A percentile compares a stretch with the other conserved stretches of the same genome.
Evolutionary conservation across 257 asterid genomes (phyloP).

Genomic region (Solanum sejunctum): DNA sequence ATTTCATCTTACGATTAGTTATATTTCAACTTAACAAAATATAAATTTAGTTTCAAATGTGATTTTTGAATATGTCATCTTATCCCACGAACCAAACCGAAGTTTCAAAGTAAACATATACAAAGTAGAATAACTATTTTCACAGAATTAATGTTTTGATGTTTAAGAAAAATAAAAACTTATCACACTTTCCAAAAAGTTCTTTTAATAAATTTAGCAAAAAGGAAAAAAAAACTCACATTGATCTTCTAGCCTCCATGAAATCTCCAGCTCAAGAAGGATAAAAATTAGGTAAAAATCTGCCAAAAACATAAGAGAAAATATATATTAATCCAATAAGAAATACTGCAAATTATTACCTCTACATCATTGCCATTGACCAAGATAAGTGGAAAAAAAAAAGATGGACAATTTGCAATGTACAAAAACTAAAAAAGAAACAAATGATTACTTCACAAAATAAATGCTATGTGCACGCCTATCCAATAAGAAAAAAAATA

Average conservation of each 20-base stretch:
- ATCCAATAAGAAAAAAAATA: neutral
- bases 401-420: neutral
- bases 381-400: neutral
- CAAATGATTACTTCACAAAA: neutral
- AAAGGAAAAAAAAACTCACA: neutral
- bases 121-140: too few relatives aligned
- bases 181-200: too few relatives aligned
- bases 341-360: neutral
- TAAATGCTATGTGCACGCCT: neutral
- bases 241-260: neutral
- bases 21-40: too few relatives aligned
- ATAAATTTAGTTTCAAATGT: too few relatives aligned
- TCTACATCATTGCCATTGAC: neutral
- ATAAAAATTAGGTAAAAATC: neutral
- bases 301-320: neutral
- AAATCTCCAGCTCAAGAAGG: neutral
- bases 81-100: too few relatives aligned
- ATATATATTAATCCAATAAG: neutral
- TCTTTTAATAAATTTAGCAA: too few relatives aligned
- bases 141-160: too few relatives aligned
- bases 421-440: neutral
- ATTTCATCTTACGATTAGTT: too few relatives aligned
- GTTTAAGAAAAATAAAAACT: too few relatives aligned
- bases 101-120: too few relatives aligned
- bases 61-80: too few relatives aligned